These are phyloP conservation scores for Aspergillus ruber DNA, from an alignment of 2,329 filamentous ascomycete genomes.

Conservation along the genomic window DNA sequence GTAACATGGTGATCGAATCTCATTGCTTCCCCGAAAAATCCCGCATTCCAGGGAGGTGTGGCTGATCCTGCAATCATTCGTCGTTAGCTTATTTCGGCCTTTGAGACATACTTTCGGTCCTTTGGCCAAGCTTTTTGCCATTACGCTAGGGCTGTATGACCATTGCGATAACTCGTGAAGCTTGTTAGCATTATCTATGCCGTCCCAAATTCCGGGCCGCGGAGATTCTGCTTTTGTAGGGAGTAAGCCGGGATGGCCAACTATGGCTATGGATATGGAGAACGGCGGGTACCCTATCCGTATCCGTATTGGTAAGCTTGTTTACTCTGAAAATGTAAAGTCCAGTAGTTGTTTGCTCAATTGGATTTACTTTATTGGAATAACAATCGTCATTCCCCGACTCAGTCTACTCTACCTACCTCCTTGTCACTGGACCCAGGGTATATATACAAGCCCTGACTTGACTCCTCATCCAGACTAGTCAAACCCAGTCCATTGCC, in stretches of 20 bases:
- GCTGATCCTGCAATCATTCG: neutral
- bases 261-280: no score
- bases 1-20: neutral
- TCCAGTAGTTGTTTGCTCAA: neutral
- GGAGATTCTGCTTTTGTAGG: neutral
- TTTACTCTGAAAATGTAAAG: neutral
- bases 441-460: neutral
- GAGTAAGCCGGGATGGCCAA: neutral
- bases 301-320: neutral
- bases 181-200: neutral
- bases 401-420: neutral
- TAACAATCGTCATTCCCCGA: neutral
- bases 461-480: neutral
- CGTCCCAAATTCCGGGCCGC: neutral
- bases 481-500: neutral
- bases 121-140: neutral
- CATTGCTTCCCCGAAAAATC: neutral
- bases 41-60: neutral
- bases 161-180: neutral
- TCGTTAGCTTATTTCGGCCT: neutral
- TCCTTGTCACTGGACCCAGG: neutral
- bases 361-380: neutral
- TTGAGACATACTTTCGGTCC: no score
- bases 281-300: neutral
- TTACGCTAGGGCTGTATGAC: neutral